Evolutionary conservation across 192 early-diverging fungal species (phyloP).

Genomic region (Spizellomyces sp.): DNA sequence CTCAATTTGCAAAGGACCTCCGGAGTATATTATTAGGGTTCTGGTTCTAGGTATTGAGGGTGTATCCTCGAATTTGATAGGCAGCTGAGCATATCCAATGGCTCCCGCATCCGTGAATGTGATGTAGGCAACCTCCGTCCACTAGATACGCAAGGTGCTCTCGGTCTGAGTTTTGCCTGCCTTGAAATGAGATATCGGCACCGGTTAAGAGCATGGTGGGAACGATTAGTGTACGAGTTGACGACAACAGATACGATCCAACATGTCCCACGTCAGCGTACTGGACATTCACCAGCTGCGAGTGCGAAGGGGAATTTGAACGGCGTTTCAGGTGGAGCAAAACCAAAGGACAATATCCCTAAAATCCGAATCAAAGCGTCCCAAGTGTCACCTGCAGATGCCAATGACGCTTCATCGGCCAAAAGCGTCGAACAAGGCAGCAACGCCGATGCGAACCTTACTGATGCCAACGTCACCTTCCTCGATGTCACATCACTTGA

Average conservation of each 20-base stretch:
- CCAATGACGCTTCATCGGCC: background rate
- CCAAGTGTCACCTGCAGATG: background rate
- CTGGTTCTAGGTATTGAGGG: too few species aligned
- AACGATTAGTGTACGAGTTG: background rate
- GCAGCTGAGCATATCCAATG: too few species aligned
- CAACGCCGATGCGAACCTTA: background rate
- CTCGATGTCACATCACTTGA: background rate
- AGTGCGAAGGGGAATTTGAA: background rate
- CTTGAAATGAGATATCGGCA: background rate
- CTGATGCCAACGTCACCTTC: background rate
- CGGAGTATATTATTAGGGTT: too few species aligned
- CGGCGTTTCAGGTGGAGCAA: background rate
- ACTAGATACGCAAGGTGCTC: too few species aligned
- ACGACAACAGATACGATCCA: constrained; percentile 12
- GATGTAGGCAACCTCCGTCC: too few species aligned
- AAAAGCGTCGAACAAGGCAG: background rate
- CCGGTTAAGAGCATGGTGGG: constrained; percentile 2
- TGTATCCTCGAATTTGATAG: too few species aligned
- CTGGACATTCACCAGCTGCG: background rate
- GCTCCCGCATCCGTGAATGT: too few species aligned
- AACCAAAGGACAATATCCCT: background rate
- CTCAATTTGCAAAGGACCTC: too few species aligned
- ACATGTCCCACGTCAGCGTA: background rate
- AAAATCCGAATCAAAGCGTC: background rate
- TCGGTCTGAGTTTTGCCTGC: too few species aligned